Evolutionary conservation across 2,329 filamentous ascomycete genomes (phyloP).

Genomic region (Zymoseptoria pseudotritici): DNA sequence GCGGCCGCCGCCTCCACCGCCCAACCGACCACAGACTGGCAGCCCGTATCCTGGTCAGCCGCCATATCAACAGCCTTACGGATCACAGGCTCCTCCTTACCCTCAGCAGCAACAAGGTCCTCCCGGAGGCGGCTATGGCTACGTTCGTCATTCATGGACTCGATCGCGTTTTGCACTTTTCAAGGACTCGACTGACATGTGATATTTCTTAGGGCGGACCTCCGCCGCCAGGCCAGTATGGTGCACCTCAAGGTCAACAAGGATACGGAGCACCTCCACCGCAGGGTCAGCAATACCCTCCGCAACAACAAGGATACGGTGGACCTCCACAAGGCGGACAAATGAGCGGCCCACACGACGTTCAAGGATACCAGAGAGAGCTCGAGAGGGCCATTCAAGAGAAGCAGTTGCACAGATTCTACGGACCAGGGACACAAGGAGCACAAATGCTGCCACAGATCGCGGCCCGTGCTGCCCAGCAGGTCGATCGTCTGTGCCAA

Average conservation of each 20-base stretch:
- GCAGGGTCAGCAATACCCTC: constrained; percentile 11
- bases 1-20: constrained; percentile 32
- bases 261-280: constrained; percentile 26
- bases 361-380: constrained; percentile 50
- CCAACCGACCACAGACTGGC: constrained; percentile 12
- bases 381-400: constrained; percentile 52
- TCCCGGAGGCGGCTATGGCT: constrained; percentile 27
- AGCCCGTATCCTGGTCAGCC: constrained; percentile 22
- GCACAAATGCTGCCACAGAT: constrained; percentile 41
- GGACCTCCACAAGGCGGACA: constrained; percentile 27
- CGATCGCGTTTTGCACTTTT: neutral
- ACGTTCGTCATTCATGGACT: constrained; percentile 22
- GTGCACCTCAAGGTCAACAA: constrained; percentile 20
- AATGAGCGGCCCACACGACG: constrained; percentile 39
- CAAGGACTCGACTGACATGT: constrained; percentile 11
- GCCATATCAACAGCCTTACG: constrained; percentile 6
- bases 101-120: constrained; percentile 22
- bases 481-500: constrained; percentile 49
- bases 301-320: constrained; percentile 31
- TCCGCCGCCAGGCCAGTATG: constrained; percentile 15
- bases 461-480: constrained; percentile 41
- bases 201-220: constrained; percentile 14
- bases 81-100: constrained; percentile 9
- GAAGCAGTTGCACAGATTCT: constrained; percentile 52
- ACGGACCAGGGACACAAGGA: constrained; percentile 47